A percentile compares a stretch with the other conserved stretches of the same genome.
Conservation (phyloP, 805 yeast species). For the Saccharomyces mikatae region DNA sequence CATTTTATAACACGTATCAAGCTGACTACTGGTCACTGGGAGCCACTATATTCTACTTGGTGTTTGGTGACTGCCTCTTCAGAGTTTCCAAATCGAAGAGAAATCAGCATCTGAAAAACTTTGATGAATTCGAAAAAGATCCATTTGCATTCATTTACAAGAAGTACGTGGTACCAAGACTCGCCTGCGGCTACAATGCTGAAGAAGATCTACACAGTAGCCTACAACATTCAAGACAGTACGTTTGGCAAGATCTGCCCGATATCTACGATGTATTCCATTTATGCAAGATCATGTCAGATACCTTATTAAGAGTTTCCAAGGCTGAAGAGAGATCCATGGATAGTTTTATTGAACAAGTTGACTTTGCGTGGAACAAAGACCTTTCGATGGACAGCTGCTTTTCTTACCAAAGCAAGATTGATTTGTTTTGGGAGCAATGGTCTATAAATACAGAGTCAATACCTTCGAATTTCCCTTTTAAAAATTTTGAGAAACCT, state of each 20-base stretch:
- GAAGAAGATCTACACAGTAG: conserved; percentile 2
- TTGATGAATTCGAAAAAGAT: conserved; percentile 12
- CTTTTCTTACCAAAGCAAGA: not conserved
- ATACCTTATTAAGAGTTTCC: conserved; percentile 6
- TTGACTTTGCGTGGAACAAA: conserved; percentile 9
- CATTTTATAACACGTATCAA: conserved; percentile 57
- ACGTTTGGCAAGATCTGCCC: conserved; percentile 13
- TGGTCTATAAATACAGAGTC: not conserved
- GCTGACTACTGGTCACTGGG: conserved; percentile 89
- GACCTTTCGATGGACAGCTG: not conserved
- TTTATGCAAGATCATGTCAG: conserved; percentile 12
- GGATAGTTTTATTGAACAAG: conserved; percentile 3
- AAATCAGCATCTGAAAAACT: conserved; percentile 6
- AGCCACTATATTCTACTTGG: conserved; percentile 64
- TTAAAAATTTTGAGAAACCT: not conserved
- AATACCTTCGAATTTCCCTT: not conserved
- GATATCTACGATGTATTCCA: conserved; percentile 7
- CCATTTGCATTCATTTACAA: conserved; percentile 20
- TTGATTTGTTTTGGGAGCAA: not conserved
- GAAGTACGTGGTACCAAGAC: conserved; percentile 16
- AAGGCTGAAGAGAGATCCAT: conserved; percentile 11
- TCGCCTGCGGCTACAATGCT: conserved; percentile 5
- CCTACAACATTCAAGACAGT: conserved; percentile 8
- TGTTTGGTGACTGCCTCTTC: conserved; percentile 83
- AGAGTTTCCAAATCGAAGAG: conserved; percentile 23